Percentiles rank a stretch among this genome's conserved stretches.
Conservation (phyloP, 768 basidiomycete species). For the Pilatotrama ljubarskyi region DNA sequence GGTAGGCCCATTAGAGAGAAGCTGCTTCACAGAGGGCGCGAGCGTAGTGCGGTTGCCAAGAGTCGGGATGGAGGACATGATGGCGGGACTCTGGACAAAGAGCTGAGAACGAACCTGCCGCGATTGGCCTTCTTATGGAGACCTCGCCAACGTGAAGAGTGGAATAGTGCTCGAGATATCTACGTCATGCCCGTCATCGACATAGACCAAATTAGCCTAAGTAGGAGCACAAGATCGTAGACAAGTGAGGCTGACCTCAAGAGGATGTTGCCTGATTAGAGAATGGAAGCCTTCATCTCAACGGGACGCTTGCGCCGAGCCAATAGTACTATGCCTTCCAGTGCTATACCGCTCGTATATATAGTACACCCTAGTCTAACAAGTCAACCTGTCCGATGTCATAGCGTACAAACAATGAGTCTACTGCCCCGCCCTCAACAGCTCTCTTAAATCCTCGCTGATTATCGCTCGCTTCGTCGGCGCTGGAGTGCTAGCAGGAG, state of each 20-base stretch:
- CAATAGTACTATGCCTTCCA: not conserved
- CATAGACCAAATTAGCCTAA: too few species aligned
- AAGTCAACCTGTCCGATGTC: slow-evolving; percentile 9
- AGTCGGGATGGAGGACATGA: not conserved
- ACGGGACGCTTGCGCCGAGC: too few species aligned
- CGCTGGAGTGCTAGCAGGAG: slow-evolving; percentile 28
- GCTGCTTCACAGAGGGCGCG: not conserved
- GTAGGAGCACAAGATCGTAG: too few species aligned
- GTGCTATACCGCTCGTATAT: slow-evolving; percentile 7
- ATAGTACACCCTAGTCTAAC: slow-evolving; percentile 17
- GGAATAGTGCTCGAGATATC: not conserved
- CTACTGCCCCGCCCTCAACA: slow-evolving; percentile 52
- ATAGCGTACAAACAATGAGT: slow-evolving; percentile 4
- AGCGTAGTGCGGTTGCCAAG: not conserved
- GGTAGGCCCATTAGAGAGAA: not conserved
- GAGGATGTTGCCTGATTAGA: too few species aligned
- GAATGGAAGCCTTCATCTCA: too few species aligned
- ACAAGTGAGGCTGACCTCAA: too few species aligned
- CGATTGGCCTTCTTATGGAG: not conserved
- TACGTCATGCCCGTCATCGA: too few species aligned
- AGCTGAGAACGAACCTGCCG: not conserved
- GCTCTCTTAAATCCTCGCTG: slow-evolving; percentile 61
- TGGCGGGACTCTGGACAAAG: not conserved
- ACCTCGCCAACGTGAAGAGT: not conserved
- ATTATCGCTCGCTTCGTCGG: slow-evolving; percentile 44